Evolutionary conservation across 768 basidiomycete genomes (phyloP), one percentile per base, ranked within the genome.

Genomic region (Candolleomyces eurysporus): DNA sequence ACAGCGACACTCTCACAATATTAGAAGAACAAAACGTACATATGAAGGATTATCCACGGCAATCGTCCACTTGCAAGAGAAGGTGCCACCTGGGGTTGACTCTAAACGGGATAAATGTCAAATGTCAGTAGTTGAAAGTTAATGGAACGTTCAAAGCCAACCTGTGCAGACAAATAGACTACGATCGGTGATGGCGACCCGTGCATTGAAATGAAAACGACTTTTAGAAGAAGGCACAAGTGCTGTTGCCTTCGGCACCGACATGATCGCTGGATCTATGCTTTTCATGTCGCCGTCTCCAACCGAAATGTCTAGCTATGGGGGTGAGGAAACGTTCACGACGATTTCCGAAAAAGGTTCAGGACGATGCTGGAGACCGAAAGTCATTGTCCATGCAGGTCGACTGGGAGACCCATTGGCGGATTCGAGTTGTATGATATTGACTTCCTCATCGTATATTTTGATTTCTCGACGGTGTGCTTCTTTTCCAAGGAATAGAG

Each of bases 51-150:
- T 75, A 60, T 83, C 80, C 13, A 82, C 74, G 0, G 78, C 80
- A 43, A 85, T 73, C 82, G 82, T 84, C 84, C 84, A 85, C 68
- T 79, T 81, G 67, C 83, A 79, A 2, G 79, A 63, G 63, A 57
- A 63, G 43, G 42, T 68, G 59, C n/a, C 58, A 51, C 60, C 64
- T 26, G 59, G 52, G 40, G 76, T 76, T 54, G 72, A 65, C 4
- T 72, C 77, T 79, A 62, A 8, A 26, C 26, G 46, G 58, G 53
- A 21, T 22, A 21, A 60, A 55, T 51, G 26, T 51, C 6, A 58
- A 48, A 36, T 16, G 48, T 40, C 11, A 36, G 21, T 9, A 21
- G n/a, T 57, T 26, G 59, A 57, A 59, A 30, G 9, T n/a, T n/a
- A 32, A 16, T 11, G 50, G 52, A 17, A 32, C 19, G 5, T 40